Base-by-base conservation (phyloP, 768 basidiomycete species). In the Phaeolepiota aurea region DNA sequence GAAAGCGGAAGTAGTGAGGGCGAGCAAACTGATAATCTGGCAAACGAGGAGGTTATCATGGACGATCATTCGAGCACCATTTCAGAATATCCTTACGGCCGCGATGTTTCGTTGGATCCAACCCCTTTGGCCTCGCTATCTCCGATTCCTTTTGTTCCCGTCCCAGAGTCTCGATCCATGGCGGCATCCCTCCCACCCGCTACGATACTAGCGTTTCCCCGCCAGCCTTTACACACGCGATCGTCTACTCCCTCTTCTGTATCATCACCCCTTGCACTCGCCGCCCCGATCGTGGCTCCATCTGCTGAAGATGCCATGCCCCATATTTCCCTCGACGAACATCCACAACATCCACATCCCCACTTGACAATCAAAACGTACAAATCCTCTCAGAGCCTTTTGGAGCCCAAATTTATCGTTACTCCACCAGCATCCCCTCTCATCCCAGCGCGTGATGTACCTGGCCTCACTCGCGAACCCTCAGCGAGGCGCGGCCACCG, bases 231-330 rank as follows among this genome's bases (percentile, higher is more conserved):
- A 46, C 76, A 82, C 38, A 88, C 87, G 5, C 72, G 88, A 37
- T 88, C 88, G 4, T 90, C 87, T 7, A 91, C 88, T 0, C 88
- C 88, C 12, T 90, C 88, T 2, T 91, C 88, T 13, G 75, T 89
- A 39, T 89, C 88, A 16, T 91, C 88, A 10, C 88, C 88, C 41
- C 70, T 91, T 31, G 88, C 88, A 19, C 69, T 89, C 20, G 88
- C 87, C 4, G 84, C 79, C 20, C 88, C 88, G 5, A 90, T 90
- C 47, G 73, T 87, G 32, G 87, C 88, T 4, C 69, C 83, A 9
- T 72, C 69, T 5, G 65, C 71, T 3, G 79, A 82, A 32, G 78
- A 82, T 40, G 61, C 62, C 11, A 74, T 78, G 32, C 82, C 82
- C 1, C 70, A 65, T 42, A 81, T 85, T 70, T 72, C 75, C 45